A percentile compares a stretch with the other conserved stretches of the same genome.
These are phyloP conservation scores for Hapsidospora chrysogenum DNA, from an alignment of 495 filamentous ascomycete species.

Conservation along the genomic window DNA sequence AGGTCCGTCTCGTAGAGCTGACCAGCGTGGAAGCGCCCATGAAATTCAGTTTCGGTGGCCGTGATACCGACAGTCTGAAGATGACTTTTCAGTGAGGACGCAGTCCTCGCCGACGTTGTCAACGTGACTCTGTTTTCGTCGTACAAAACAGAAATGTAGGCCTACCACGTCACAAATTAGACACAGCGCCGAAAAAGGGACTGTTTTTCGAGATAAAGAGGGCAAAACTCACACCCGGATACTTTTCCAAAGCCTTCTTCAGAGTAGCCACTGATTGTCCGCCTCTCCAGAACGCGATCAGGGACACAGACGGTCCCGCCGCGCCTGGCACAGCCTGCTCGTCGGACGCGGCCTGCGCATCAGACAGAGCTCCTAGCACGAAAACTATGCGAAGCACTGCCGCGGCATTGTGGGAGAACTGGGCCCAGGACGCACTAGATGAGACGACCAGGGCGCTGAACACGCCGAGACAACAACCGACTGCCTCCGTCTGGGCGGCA, in stretches of 20 bases:
- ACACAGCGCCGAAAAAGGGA: not conserved
- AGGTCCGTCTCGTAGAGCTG: not conserved
- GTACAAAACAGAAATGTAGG: slow-evolving; percentile 2
- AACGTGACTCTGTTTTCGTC: not conserved
- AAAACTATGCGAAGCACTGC: not conserved
- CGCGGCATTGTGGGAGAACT: not conserved
- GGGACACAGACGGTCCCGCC: not conserved
- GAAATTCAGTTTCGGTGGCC: not conserved
- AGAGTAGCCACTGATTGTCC: not conserved
- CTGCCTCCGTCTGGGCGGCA: not conserved
- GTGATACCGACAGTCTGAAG: not conserved
- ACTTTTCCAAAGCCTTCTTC: not conserved
- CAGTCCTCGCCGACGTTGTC: not conserved
- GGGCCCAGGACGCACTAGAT: not conserved
- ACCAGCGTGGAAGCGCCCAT: not conserved
- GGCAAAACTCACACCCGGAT: not conserved
- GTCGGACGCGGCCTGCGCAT: not conserved
- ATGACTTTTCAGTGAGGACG: not conserved
- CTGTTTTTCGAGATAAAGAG: not conserved
- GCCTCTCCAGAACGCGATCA: not conserved
- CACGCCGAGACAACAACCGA: not conserved
- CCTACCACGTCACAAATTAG: not conserved
- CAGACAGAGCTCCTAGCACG: not conserved
- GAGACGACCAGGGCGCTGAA: not conserved
- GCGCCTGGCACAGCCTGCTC: too few species aligned